phyloP scores from a whole-genome alignment of 1,139 yeast genomes.

The Magnusiomyces magnusii region DNA sequence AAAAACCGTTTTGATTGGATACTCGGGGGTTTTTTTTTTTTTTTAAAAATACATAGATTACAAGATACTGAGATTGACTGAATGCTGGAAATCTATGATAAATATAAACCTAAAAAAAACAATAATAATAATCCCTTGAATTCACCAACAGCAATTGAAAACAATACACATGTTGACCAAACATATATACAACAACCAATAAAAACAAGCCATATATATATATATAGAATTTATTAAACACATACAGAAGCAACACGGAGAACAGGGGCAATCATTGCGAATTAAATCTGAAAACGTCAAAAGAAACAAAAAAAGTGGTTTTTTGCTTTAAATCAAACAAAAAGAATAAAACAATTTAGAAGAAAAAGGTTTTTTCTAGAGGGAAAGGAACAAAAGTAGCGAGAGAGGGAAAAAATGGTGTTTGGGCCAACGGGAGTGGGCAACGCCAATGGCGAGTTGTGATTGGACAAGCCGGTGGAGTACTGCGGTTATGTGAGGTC shows the following conservation, averaged over 20 bases:
- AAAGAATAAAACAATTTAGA: no score
- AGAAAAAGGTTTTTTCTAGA: background rate
- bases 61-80: no score
- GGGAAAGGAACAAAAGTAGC: background rate
- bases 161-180: constrained; percentile 5
- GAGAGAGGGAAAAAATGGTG: background rate
- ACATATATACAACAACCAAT: background rate
- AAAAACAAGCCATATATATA: background rate
- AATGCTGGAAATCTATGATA: no score
- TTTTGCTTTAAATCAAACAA: no score
- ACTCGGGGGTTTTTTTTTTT: no score
- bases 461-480: background rate
- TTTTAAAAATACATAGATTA: no score
- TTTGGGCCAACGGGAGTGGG: background rate
- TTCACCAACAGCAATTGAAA: no score
- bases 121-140: no score
- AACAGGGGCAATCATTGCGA: constrained; percentile 16
- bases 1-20: no score
- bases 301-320: no score
- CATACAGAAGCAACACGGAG: constrained; percentile 17
- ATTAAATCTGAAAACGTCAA: background rate
- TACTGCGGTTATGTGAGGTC: background rate
- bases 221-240: background rate
- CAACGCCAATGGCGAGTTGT: constrained; percentile 1
- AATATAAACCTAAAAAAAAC: no score